A percentile compares a stretch with the other conserved stretches of the same genome.
Evolutionary conservation across 805 yeast species (phyloP).

Genomic region (Candida qinlingensis): DNA sequence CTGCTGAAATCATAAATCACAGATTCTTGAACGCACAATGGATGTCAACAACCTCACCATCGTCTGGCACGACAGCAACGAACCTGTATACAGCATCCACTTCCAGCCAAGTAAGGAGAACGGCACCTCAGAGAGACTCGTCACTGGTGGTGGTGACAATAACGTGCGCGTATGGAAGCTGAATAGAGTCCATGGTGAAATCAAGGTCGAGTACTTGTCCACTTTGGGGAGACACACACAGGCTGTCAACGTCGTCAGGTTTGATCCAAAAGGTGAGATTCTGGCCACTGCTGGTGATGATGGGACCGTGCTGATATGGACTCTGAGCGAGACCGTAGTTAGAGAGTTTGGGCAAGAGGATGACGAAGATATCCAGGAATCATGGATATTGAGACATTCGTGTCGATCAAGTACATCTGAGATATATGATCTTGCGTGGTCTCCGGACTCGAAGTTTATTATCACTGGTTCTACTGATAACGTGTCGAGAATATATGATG

Average conservation of each 20-base stretch:
- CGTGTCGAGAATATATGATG: constrained; percentile 62
- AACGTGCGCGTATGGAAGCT: constrained; percentile 59
- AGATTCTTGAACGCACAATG: constrained; percentile 16
- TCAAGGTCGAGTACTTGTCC: constrained; percentile 64
- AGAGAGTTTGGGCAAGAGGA: constrained; percentile 50
- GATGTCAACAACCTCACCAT: constrained; percentile 47
- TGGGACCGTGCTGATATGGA: constrained; percentile 84
- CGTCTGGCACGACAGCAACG: constrained; percentile 72
- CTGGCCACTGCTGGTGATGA: constrained; percentile 95
- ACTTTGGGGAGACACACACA: constrained; percentile 86
- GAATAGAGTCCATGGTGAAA: constrained; percentile 16
- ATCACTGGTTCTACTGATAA: constrained; percentile 94
- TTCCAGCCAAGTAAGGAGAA: constrained; percentile 44
- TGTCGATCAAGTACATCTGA: constrained; percentile 64
- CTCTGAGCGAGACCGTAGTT: constrained; percentile 44
- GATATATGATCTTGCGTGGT: constrained; percentile 90
- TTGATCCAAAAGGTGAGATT: constrained; percentile 60
- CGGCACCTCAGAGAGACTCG: constrained; percentile 43
- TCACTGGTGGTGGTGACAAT: constrained; percentile 93
- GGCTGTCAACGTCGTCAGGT: constrained; percentile 89
- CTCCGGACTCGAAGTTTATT: constrained; percentile 72
- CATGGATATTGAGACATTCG: constrained; percentile 64
- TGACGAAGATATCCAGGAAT: constrained; percentile 57
- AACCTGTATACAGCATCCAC: constrained; percentile 65
- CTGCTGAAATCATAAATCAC: not conserved